phyloP scores from a whole-genome alignment of 2,329 filamentous ascomycete species.

The Talaromyces sp. region DNA sequence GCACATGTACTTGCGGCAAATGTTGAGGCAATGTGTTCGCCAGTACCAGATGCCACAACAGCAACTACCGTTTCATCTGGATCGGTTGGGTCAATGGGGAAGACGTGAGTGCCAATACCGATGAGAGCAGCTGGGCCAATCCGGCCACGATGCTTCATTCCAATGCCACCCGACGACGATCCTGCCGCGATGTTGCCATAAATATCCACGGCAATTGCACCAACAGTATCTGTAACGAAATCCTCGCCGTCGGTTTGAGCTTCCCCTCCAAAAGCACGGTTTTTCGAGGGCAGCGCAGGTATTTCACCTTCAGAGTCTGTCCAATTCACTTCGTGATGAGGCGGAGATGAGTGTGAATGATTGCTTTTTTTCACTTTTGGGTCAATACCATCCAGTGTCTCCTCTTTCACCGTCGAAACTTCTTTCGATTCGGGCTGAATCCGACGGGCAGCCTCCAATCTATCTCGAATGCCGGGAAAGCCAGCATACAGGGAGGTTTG shows the following conservation, averaged over 20 bases:
- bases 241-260: slow-evolving; percentile 43
- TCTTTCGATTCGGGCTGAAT: not conserved
- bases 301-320: not conserved
- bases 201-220: slow-evolving; percentile 88
- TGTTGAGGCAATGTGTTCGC: slow-evolving; percentile 96
- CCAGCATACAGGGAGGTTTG: slow-evolving; percentile 24
- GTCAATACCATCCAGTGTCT: not conserved
- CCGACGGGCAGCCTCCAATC: not conserved
- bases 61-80: slow-evolving; percentile 71
- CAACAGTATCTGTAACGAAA: slow-evolving; percentile 88
- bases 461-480: not conserved
- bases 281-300: not conserved
- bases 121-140: slow-evolving; percentile 91
- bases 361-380: not conserved
- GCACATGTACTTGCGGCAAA: slow-evolving; percentile 87
- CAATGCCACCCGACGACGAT: slow-evolving; percentile 95
- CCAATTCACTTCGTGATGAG: not conserved
- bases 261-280: not conserved
- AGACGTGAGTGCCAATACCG: slow-evolving; percentile 84
- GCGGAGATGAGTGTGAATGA: not conserved
- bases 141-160: slow-evolving; percentile 94
- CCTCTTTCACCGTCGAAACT: not conserved
- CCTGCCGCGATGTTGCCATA: slow-evolving; percentile 88
- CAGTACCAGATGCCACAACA: slow-evolving; percentile 88
- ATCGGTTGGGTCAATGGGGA: slow-evolving; percentile 75